Conservation (phyloP, 352 stramenopile genomes). For the Saprolegnia parasitica region DNA sequence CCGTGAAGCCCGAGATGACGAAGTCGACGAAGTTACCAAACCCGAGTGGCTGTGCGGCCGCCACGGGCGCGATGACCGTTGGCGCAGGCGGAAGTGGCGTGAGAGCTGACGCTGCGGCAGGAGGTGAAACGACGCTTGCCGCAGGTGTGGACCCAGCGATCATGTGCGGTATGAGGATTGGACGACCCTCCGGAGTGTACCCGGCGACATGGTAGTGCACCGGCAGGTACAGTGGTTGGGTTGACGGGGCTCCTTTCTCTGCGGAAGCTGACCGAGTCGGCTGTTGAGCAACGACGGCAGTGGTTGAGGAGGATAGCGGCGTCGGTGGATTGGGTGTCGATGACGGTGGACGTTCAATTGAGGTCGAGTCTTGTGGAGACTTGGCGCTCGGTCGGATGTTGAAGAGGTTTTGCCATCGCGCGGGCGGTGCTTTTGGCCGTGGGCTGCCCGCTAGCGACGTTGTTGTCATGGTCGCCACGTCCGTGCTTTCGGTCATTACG, state of each 20-base stretch:
- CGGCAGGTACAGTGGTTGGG: not conserved
- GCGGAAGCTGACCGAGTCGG: no score
- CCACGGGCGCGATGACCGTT: slow-evolving; percentile 23
- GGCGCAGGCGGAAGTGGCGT: not conserved
- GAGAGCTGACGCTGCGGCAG: not conserved
- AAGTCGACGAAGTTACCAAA: not conserved
- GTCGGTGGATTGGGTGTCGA: no score
- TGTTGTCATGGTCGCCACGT: no score
- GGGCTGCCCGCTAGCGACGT: no score
- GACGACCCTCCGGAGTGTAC: not conserved
- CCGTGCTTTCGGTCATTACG: no score
- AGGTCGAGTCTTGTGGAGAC: no score
- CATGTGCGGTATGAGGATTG: not conserved
- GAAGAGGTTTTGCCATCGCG: no score
- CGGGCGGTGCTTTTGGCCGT: no score
- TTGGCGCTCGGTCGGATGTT: no score
- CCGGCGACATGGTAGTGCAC: not conserved
- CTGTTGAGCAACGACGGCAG: no score
- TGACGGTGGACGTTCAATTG: no score
- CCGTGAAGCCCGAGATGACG: not conserved
- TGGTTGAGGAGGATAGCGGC: no score
- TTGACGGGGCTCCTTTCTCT: not conserved
- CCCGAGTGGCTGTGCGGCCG: slow-evolving; percentile 28
- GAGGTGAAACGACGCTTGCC: not conserved
- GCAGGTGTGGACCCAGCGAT: not conserved